A percentile compares a stretch with the other conserved stretches of the same genome.
Evolutionary conservation across 257 asterid species (phyloP).

Genomic region (Ballota nigra): DNA sequence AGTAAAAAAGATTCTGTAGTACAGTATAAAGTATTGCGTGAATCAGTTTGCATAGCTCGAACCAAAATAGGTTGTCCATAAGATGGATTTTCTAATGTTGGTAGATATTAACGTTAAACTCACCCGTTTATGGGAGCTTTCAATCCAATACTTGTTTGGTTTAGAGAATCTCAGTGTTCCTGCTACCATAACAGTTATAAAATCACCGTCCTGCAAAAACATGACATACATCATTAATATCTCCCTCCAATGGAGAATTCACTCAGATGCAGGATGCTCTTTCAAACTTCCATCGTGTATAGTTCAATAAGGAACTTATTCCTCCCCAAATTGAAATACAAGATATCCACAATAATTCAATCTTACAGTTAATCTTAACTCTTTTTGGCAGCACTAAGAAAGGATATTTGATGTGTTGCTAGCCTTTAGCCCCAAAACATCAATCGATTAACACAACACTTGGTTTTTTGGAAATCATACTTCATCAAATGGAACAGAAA

Average conservation of each 20-base stretch:
- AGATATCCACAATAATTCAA: not conserved
- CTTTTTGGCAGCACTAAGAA: not conserved
- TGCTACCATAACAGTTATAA: conserved; percentile 65
- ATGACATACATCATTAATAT: not conserved
- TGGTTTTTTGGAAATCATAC: not conserved
- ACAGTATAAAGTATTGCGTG: not conserved
- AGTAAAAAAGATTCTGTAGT: not conserved
- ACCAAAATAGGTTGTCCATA: not conserved
- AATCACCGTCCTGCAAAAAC: conserved; percentile 63
- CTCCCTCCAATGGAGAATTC: not conserved
- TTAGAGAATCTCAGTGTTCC: conserved; percentile 72
- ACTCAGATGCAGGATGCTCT: not conserved
- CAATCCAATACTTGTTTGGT: conserved; percentile 94
- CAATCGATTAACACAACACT: not conserved
- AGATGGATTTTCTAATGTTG: not conserved
- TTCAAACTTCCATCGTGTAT: conserved; percentile 4
- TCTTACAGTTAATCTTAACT: not conserved
- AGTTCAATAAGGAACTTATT: too few species aligned
- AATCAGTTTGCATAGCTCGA: not conserved
- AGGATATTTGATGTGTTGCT: not conserved
- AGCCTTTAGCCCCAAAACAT: not conserved
- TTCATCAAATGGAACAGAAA: not conserved
- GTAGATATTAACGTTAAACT: conserved; percentile 29
- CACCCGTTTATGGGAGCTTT: conserved; percentile 88
- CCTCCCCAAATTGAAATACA: not conserved